These are phyloP conservation scores for Amaranthus cruentus DNA, from an alignment of 148 eudicot species.

Conservation along the genomic window DNA sequence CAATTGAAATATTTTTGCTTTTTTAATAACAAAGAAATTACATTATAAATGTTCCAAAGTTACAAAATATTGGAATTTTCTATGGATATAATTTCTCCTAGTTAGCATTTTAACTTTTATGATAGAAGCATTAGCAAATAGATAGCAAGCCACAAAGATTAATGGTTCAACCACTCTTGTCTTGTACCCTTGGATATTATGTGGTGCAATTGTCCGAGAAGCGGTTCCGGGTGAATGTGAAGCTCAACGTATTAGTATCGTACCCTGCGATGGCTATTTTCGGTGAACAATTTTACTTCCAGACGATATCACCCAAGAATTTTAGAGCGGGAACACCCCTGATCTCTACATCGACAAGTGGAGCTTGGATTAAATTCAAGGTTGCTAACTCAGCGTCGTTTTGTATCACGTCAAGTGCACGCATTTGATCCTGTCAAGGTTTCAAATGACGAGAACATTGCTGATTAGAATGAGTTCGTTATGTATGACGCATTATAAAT, in stretches of 20 bases:
- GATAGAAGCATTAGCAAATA: too few species aligned
- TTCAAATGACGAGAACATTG: constrained; percentile 9
- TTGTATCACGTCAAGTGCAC: constrained; percentile 67
- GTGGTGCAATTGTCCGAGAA: background rate
- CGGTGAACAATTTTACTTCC: constrained; percentile 53
- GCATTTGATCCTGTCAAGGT: constrained; percentile 70
- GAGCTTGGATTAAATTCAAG: constrained; percentile 74
- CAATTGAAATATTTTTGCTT: too few species aligned
- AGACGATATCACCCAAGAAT: constrained; percentile 90
- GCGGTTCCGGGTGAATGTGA: background rate
- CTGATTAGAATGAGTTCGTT: constrained; percentile 7
- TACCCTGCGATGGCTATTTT: background rate
- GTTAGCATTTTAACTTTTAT: too few species aligned
- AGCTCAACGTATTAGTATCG: background rate
- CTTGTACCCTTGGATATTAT: background rate
- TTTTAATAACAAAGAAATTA: too few species aligned
- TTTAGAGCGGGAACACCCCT: constrained; percentile 97
- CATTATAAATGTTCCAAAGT: too few species aligned
- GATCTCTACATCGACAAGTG: constrained; percentile 91
- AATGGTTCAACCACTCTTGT: too few species aligned
- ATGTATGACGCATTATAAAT: background rate
- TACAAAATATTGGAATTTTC: too few species aligned
- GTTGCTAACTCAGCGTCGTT: constrained; percentile 73
- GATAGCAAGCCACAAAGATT: too few species aligned
- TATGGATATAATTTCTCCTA: too few species aligned